These are phyloP conservation scores for Chlorencoelia australis DNA, from an alignment of 2,329 filamentous ascomycete species.

Conservation along the genomic window DNA sequence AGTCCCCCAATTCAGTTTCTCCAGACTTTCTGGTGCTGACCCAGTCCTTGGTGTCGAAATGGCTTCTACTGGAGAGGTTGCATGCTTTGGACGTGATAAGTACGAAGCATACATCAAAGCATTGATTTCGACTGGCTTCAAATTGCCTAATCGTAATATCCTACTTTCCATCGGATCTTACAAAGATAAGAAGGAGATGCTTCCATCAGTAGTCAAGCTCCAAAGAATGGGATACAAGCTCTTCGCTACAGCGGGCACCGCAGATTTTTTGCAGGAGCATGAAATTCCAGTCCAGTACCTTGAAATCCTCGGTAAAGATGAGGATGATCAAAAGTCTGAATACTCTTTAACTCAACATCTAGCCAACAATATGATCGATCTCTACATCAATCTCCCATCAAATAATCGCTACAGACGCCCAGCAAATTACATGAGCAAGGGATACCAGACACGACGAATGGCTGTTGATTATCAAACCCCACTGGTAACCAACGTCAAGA, in stretches of 20 bases:
- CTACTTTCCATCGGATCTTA: conserved; percentile 91
- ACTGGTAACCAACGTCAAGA: conserved; percentile 97
- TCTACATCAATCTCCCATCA: conserved; percentile 99
- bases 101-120: conserved; percentile 98
- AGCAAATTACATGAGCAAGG: conserved; percentile 97
- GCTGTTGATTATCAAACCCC: conserved; percentile 93
- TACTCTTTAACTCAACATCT: conserved; percentile 96
- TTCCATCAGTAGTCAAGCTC: conserved; percentile 83
- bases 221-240: conserved; percentile 89
- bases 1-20: conserved; percentile 98
- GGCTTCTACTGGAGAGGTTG: conserved; percentile 97
- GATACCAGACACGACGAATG: conserved; percentile 94
- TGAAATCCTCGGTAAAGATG: conserved; percentile 68
- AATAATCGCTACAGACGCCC: conserved; percentile 95
- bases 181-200: conserved; percentile 97
- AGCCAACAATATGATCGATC: conserved; percentile 87
- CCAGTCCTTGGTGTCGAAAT: conserved; percentile 97
- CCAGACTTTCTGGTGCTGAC: conserved; percentile 87
- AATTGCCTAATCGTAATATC: conserved; percentile 90
- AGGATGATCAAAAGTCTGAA: conserved; percentile 83
- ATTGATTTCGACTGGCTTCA: conserved; percentile 90
- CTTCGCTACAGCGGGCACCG: conserved; percentile 91
- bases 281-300: conserved; percentile 87
- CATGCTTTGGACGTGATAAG: conserved; percentile 90
- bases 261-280: conserved; percentile 91